Conservation (phyloP, 2,329 filamentous ascomycete genomes). For the Pseudopyricularia cyperi region DNA sequence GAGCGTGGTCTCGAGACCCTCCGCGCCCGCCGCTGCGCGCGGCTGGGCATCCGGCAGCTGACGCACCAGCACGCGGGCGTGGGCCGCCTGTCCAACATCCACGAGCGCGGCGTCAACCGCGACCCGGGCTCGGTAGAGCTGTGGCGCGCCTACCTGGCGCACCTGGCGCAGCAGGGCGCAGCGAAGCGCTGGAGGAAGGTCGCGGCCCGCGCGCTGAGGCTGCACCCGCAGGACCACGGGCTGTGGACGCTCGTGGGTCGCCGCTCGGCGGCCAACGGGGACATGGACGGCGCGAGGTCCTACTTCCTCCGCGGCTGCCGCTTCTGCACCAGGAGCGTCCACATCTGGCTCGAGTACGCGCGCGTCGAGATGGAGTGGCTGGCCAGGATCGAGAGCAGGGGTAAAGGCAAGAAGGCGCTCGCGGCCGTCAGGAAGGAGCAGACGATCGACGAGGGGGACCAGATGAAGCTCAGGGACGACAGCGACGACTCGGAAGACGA, state of each 20-base stretch:
- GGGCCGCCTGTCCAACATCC: slow-evolving; percentile 74
- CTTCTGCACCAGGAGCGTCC: slow-evolving; percentile 66
- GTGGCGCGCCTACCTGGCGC: slow-evolving; percentile 86
- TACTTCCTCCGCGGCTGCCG: slow-evolving; percentile 82
- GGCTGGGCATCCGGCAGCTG: slow-evolving; percentile 59
- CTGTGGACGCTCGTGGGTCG: slow-evolving; percentile 81
- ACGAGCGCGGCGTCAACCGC: slow-evolving; percentile 73
- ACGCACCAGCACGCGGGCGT: slow-evolving; percentile 60
- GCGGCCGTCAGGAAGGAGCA: slow-evolving; percentile 21
- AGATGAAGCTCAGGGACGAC: slow-evolving; percentile 30
- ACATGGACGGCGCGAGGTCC: slow-evolving; percentile 74
- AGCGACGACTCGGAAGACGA: slow-evolving; percentile 35
- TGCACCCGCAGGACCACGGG: slow-evolving; percentile 73
- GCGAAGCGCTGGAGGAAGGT: slow-evolving; percentile 52
- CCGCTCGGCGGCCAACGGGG: slow-evolving; percentile 63
- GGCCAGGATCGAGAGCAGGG: slow-evolving; percentile 49
- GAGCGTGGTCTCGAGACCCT: slow-evolving; percentile 60
- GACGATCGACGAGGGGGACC: slow-evolving; percentile 30
- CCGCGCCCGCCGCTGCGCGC: slow-evolving; percentile 68
- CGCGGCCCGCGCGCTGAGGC: slow-evolving; percentile 58
- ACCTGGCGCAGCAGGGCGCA: slow-evolving; percentile 55
- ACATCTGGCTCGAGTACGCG: slow-evolving; percentile 81
- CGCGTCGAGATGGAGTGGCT: slow-evolving; percentile 89
- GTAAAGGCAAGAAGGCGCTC: slow-evolving; percentile 28
- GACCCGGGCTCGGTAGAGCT: slow-evolving; percentile 71